Evolutionary conservation across 2,329 filamentous ascomycete species (phyloP).

Genomic region (Ceratocystis cacaofunesta): DNA sequence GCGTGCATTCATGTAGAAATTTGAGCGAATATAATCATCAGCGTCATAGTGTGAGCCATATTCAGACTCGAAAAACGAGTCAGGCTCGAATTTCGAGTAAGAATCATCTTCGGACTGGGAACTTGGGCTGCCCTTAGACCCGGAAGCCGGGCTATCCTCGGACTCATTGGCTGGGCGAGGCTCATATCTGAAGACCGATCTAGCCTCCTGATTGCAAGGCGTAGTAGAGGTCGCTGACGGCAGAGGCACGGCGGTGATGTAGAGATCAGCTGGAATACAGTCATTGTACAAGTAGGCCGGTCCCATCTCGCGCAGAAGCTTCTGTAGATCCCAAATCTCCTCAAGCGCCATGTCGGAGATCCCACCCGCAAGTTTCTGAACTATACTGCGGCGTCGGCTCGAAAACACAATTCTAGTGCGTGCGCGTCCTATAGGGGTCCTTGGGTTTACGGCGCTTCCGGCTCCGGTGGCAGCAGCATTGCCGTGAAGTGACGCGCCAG

Average conservation of each 20-base stretch:
- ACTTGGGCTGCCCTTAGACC: background rate
- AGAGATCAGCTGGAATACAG: conserved; percentile 10
- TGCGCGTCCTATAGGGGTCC: background rate
- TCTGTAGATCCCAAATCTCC: conserved; percentile 14
- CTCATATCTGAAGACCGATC: too few species aligned
- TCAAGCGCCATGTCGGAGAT: too few species aligned
- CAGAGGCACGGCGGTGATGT: conserved; percentile 9
- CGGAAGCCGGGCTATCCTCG: too few species aligned
- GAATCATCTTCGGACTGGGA: background rate
- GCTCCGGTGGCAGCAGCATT: background rate
- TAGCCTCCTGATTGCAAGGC: background rate
- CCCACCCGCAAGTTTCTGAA: too few species aligned
- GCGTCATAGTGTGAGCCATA: too few species aligned
- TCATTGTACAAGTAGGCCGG: conserved; percentile 12
- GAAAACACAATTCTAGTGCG: background rate
- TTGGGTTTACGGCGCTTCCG: background rate
- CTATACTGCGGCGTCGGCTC: too few species aligned
- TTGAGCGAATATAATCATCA: background rate
- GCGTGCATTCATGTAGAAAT: conserved; percentile 26
- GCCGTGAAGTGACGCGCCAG: background rate
- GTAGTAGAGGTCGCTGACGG: background rate
- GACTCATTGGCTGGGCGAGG: background rate
- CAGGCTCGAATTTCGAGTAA: too few species aligned
- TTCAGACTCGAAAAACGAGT: too few species aligned
- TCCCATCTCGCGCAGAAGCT: conserved; percentile 15